These are phyloP conservation scores for Shiraia bambusicola DNA, from an alignment of 2,329 filamentous ascomycete genomes.

Conservation along the genomic window DNA sequence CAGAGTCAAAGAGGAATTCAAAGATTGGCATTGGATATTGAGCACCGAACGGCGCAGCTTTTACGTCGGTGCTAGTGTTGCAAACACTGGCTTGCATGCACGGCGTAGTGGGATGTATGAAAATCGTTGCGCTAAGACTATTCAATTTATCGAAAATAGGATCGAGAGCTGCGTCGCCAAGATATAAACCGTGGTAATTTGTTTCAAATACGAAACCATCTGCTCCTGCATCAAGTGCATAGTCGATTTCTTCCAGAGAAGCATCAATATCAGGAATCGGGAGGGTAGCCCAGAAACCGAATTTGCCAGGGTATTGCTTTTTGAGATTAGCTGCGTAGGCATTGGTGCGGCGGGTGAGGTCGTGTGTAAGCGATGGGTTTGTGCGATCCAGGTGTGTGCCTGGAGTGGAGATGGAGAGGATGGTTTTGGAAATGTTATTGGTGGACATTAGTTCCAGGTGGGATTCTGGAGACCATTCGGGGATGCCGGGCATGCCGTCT, in stretches of 20 bases:
- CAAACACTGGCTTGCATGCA: constrained; percentile 35
- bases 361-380: constrained; percentile 40
- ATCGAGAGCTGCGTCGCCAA: constrained; percentile 51
- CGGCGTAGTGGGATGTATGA: constrained; percentile 59
- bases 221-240: constrained; percentile 46
- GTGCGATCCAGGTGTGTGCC: constrained; percentile 51
- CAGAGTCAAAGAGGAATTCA: constrained; percentile 58
- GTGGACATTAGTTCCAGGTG: constrained; percentile 56
- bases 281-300: constrained; percentile 58
- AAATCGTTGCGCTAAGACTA: constrained; percentile 50
- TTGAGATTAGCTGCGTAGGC: constrained; percentile 46
- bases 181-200: constrained; percentile 56
- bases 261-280: constrained; percentile 55
- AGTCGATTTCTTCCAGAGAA: constrained; percentile 52
- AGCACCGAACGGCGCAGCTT: constrained; percentile 41
- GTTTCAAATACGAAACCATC: constrained; percentile 57
- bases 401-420: constrained; percentile 58
- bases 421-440: constrained; percentile 53
- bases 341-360: constrained; percentile 47
- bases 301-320: constrained; percentile 40
- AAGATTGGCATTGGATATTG: constrained; percentile 50
- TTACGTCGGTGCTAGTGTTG: constrained; percentile 10
- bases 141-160: constrained; percentile 54
- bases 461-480: constrained; percentile 48
- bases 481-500: constrained; percentile 55